Conservation (phyloP, 2,329 filamentous ascomycete species). For the Apiospora pterosperma region DNA sequence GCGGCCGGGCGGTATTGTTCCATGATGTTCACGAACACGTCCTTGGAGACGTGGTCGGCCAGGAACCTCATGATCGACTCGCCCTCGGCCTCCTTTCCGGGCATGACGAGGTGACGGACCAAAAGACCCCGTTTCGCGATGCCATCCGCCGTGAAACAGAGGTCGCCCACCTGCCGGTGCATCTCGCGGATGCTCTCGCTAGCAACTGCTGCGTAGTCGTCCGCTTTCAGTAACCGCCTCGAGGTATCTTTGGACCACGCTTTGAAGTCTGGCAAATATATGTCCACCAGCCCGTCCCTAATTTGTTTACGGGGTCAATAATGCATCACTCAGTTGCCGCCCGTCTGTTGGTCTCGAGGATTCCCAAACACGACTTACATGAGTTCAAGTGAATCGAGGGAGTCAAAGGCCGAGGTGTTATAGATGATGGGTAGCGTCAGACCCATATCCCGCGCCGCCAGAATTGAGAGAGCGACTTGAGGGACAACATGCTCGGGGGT, state of each 20-base stretch:
- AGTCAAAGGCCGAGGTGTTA: conserved; percentile 82
- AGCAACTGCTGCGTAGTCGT: conserved; percentile 69
- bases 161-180: conserved; percentile 77
- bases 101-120: conserved; percentile 81
- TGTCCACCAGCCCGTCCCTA: conserved; percentile 71
- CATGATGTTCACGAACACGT: conserved; percentile 84
- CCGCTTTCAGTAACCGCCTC: conserved; percentile 71
- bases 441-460: conserved; percentile 68
- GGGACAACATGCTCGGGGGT: conserved; percentile 86
- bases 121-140: conserved; percentile 76
- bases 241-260: conserved; percentile 68
- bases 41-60: conserved; percentile 66
- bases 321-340: neutral
- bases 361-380: conserved; percentile 33
- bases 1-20: conserved; percentile 82
- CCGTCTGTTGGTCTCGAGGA: neutral
- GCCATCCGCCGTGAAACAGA: conserved; percentile 78
- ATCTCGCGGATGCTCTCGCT: conserved; percentile 76
- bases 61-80: conserved; percentile 73
- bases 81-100: conserved; percentile 71
- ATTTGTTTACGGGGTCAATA: neutral
- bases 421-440: conserved; percentile 74
- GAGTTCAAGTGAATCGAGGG: conserved; percentile 64
- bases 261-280: conserved; percentile 88
- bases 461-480: conserved; percentile 73